Conservation (phyloP, 768 basidiomycete species). For the Dentipellis sp. region DNA sequence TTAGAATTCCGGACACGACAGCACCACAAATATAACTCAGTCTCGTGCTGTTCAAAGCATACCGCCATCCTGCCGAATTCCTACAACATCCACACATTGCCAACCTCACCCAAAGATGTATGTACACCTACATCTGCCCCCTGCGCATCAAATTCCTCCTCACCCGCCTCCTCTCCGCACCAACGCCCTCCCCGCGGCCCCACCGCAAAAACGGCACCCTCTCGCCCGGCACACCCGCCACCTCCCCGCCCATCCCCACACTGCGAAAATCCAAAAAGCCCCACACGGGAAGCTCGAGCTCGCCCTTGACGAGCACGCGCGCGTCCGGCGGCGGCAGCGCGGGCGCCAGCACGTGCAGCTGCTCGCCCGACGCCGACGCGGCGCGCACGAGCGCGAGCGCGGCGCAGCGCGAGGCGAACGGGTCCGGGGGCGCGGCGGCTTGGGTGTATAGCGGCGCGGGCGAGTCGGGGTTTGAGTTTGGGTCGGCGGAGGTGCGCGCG, state of each 20-base stretch:
- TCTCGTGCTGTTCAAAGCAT: too few species aligned
- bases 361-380: slow-evolving; percentile 19
- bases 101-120: neutral
- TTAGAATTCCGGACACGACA: too few species aligned
- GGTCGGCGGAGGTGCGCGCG: slow-evolving; percentile 34
- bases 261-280: slow-evolving; percentile 75
- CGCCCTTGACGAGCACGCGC: slow-evolving; percentile 70
- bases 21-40: too few species aligned
- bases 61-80: too few species aligned
- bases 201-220: slow-evolving; percentile 73
- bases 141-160: slow-evolving; percentile 84
- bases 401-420: slow-evolving; percentile 51
- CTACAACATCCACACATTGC: too few species aligned
- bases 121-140: slow-evolving; percentile 54
- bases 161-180: slow-evolving; percentile 61
- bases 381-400: slow-evolving; percentile 77
- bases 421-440: slow-evolving; percentile 42
- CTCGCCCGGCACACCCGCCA: slow-evolving; percentile 44
- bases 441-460: slow-evolving; percentile 43
- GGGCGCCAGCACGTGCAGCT: slow-evolving; percentile 78
- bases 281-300: slow-evolving; percentile 81
- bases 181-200: slow-evolving; percentile 62
- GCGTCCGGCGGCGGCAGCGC: slow-evolving; percentile 33
- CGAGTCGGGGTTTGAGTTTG: slow-evolving; percentile 14
- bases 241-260: slow-evolving; percentile 28